These are phyloP conservation scores for Carallia brachiata DNA, from an alignment of 345 rosid genomes.

Conservation along the genomic window DNA sequence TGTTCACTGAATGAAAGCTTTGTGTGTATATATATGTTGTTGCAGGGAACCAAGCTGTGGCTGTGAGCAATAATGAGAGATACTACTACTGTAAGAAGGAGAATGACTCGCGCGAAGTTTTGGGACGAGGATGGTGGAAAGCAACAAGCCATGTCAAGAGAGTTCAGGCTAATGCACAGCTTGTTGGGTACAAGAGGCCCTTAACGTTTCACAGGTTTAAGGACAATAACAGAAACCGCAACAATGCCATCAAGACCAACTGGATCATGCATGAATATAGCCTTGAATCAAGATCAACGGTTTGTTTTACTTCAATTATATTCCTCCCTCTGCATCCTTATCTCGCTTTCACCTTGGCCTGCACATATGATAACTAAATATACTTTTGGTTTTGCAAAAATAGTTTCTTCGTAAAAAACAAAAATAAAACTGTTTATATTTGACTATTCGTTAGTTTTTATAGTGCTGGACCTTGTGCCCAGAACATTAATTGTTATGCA, in stretches of 20 bases:
- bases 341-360: not conserved
- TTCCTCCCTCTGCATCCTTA: not conserved
- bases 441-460: too few relatives aligned
- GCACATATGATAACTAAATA: too few relatives aligned
- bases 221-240: constrained; percentile 19
- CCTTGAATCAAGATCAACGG: constrained; percentile 24
- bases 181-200: constrained; percentile 29
- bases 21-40: not conserved
- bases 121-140: constrained; percentile 48
- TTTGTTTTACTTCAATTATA: not conserved
- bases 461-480: too few relatives aligned
- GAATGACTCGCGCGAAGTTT: constrained; percentile 37
- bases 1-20: not conserved
- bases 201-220: constrained; percentile 36
- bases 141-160: constrained; percentile 47
- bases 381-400: too few relatives aligned
- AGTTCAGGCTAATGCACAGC: constrained; percentile 5
- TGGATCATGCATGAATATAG: constrained; percentile 35
- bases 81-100: constrained; percentile 23
- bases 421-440: too few relatives aligned
- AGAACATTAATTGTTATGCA: too few relatives aligned
- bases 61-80: constrained; percentile 15
- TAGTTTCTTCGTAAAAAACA: too few relatives aligned
- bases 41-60: constrained; percentile 6
- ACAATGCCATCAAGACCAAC: constrained; percentile 27